Evolutionary conservation across 2,329 filamentous ascomycete genomes (phyloP), one percentile per base, ranked within the genome.

Genomic region (Ceratocystiopsis sp.): DNA sequence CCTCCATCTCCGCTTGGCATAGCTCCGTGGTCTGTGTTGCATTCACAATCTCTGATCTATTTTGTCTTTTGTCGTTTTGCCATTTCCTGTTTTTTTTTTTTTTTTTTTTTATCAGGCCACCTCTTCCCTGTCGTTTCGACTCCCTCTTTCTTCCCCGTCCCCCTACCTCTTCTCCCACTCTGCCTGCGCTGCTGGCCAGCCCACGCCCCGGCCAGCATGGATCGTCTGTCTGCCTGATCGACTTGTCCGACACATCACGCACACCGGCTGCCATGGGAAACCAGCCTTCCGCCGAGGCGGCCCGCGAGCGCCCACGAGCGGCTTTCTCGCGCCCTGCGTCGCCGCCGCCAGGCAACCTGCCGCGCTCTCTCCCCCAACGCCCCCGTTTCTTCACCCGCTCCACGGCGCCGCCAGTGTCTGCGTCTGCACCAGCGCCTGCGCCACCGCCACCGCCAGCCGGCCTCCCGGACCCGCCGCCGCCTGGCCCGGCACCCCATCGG

Each of bases 191-290:
- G 19, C 19, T 21, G 19, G 19, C 19, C 41, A 32, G 37, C 29
- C 33, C 49, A 32, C 35, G 37, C 42, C 48, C 46, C 45, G 49
- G 52, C 25, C 7, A 11, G 6, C 25, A 29, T 29, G 25, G 47
- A 46, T 45, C 49, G 15, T n/a, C 38, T 41, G 33, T 39, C 35
- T 18, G 36, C 34, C 32, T 35, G 12, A 44, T 42, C 19, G 6
- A n/a, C 25, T 8, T 11, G 2, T 8, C 10, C 25, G 25, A 29
- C 25, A 29, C 9, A 8, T 4, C 21, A 21, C 21, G 21, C 25
- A 10, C 6, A 8, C 5, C 25, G 25, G 40, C 47, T 53, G 57
- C 45, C 50, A 73, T 73, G 69, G 69, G 69, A 43, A 73, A 73
- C 54, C 56, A 60, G 38, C 56, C 64, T 44, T 73, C 68, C 38